Evolutionary conservation across 1,139 yeast genomes (phyloP).

Genomic region (Williopsis jadinii): DNA sequence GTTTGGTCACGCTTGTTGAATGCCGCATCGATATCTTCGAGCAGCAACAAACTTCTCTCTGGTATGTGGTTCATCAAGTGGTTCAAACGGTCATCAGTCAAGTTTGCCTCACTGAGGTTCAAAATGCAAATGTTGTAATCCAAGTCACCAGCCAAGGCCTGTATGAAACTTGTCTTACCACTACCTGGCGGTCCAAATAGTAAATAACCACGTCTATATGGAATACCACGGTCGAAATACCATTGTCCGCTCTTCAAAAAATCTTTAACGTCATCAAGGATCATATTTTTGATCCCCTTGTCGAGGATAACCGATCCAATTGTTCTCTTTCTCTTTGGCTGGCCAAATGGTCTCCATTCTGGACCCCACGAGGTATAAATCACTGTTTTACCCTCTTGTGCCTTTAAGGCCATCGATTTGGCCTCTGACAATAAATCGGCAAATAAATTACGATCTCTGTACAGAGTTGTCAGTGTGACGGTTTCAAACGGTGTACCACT

Average conservation of each 20-base stretch:
- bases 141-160: slow-evolving; percentile 92
- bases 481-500: slow-evolving; percentile 96
- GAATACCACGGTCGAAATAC: slow-evolving; percentile 95
- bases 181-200: slow-evolving; percentile 98
- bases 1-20: slow-evolving; percentile 76
- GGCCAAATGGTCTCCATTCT: slow-evolving; percentile 98
- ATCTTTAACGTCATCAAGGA: slow-evolving; percentile 69
- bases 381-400: slow-evolving; percentile 91
- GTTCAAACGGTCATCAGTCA: slow-evolving; percentile 90
- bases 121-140: slow-evolving; percentile 93
- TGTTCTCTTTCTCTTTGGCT: slow-evolving; percentile 82
- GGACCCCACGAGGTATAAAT: slow-evolving; percentile 95
- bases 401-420: slow-evolving; percentile 69
- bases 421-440: slow-evolving; percentile 78
- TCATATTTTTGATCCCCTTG: slow-evolving; percentile 56
- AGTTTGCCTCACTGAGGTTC: slow-evolving; percentile 81
- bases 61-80: slow-evolving; percentile 97
- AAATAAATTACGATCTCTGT: slow-evolving; percentile 70
- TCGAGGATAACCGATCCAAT: slow-evolving; percentile 85
- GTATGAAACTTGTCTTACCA: slow-evolving; percentile 93
- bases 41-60: slow-evolving; percentile 69
- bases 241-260: slow-evolving; percentile 76
- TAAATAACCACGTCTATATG: slow-evolving; percentile 91
- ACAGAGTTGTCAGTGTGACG: slow-evolving; percentile 82
- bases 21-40: slow-evolving; percentile 96